Evolutionary conservation across 169 alveolate genomes (phyloP).

Genomic region (Pseudocohnilembus persalinus): DNA sequence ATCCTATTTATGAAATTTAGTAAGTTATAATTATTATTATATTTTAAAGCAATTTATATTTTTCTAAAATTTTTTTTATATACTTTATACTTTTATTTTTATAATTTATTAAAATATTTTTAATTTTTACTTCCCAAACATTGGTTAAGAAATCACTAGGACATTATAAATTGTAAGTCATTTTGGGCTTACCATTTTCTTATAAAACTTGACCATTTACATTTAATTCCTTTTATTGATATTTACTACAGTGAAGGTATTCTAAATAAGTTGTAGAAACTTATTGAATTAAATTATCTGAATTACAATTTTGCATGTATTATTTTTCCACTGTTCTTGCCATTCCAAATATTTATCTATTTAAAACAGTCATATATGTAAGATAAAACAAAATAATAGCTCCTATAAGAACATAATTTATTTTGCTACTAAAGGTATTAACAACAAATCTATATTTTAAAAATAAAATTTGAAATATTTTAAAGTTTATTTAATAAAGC

Average conservation of each 20-base stretch:
- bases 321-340: neutral
- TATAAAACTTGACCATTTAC: neutral
- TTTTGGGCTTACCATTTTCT: neutral
- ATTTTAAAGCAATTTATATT: too few relatives aligned
- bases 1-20: too few relatives aligned
- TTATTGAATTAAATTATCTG: neutral
- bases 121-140: neutral
- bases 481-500: too few relatives aligned
- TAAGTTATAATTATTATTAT: too few relatives aligned
- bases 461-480: too few relatives aligned
- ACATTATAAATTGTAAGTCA: neutral
- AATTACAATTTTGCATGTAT: neutral
- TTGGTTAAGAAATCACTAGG: neutral
- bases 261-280: neutral
- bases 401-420: neutral
- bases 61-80: too few relatives aligned
- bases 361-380: neutral
- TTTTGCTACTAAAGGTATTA: too few relatives aligned
- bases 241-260: neutral
- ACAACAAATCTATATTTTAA: neutral
- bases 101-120: too few relatives aligned
- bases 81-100: too few relatives aligned
- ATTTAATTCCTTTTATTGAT: neutral
- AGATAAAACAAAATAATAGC: neutral
- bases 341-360: too few relatives aligned